Conservation (phyloP, 2,329 filamentous ascomycete species). For the Fusarium pilosicola region DNA sequence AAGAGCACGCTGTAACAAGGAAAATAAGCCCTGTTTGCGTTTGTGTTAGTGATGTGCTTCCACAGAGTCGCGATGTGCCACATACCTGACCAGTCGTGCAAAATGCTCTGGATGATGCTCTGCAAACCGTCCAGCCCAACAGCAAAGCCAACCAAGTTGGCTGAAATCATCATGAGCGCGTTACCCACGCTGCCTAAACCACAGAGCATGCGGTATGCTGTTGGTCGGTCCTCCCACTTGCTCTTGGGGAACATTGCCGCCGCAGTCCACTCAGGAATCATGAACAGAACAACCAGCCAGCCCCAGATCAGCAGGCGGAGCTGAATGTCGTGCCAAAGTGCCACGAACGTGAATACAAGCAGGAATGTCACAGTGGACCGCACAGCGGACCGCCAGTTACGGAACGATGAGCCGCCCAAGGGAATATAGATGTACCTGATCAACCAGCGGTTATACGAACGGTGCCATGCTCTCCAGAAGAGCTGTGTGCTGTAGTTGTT, state of each 20-base stretch:
- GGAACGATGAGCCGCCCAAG: constrained; percentile 75
- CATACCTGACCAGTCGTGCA: constrained; percentile 76
- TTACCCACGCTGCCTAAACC: constrained; percentile 84
- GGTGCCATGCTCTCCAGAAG: constrained; percentile 98
- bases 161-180: constrained; percentile 93
- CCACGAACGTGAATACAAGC: constrained; percentile 93
- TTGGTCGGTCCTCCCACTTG: constrained; percentile 76
- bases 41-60: constrained; percentile 37
- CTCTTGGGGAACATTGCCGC: constrained; percentile 75
- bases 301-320: constrained; percentile 92
- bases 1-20: constrained; percentile 74
- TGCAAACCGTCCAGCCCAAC: constrained; percentile 88
- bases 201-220: constrained; percentile 81
- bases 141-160: constrained; percentile 95
- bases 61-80: background rate
- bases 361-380: constrained; percentile 79
- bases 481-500: constrained; percentile 91
- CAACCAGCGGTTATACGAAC: constrained; percentile 93
- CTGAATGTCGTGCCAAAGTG: constrained; percentile 97
- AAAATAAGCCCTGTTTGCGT: constrained; percentile 71
- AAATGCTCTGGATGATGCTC: constrained; percentile 78
- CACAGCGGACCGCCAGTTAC: constrained; percentile 57
- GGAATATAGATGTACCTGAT: constrained; percentile 95
- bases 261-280: constrained; percentile 85
- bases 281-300: constrained; percentile 94